Evolutionary conservation across 768 basidiomycete species (phyloP), one percentile per base, ranked within the genome.

Genomic region (Trametes sanguinea): DNA sequence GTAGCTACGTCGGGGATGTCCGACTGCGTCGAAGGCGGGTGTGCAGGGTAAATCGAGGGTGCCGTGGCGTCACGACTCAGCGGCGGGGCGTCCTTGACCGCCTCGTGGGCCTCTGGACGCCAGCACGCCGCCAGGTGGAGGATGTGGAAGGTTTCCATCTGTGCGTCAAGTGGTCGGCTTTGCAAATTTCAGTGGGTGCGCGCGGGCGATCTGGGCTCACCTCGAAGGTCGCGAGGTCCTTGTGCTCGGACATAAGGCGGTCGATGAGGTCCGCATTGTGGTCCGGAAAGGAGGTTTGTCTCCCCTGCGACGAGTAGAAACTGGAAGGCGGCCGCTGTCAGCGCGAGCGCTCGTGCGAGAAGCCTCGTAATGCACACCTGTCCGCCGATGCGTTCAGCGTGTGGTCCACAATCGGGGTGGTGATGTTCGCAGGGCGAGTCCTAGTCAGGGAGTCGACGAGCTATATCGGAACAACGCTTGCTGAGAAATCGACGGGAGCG

Each of bases 61-160:
- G 71, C 64, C 29, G 80, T 81, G 8, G 83, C 79, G 9, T 72
- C 76, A 29, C 80, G 74, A 48, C 78, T 78, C 57, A 81, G 75
- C 17, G 84, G 83, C 30, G 82, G 76, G 48, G 72, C 57, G 6
- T 63, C 65, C 45, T 68, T 65, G 39, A 32, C 45, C 5, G 51
- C 10, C 16, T 70, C 51, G 29, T 68, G 73, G 11, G 58, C 48
- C 56, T 74, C 74, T 54, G 75, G 75, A 54, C 71, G 76, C 89
- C 89, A 92, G 67, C 85, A 87, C 22, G 81, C 79, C 2, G 92
- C 90, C 13, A 93, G 83, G 73, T 94, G 92, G 68, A 86, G 84
- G 51, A 93, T 74, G 75, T 91, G 91, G 72, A 89, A 90, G 0
- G 89, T 91, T 71, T 92, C 90, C 91, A 93, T 94, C 92, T 93